Percentiles rank a stretch among this genome's conserved stretches.
Evolutionary conservation across 208 protist species (phyloP).

Genomic region (Trypanosoma vivax): DNA sequence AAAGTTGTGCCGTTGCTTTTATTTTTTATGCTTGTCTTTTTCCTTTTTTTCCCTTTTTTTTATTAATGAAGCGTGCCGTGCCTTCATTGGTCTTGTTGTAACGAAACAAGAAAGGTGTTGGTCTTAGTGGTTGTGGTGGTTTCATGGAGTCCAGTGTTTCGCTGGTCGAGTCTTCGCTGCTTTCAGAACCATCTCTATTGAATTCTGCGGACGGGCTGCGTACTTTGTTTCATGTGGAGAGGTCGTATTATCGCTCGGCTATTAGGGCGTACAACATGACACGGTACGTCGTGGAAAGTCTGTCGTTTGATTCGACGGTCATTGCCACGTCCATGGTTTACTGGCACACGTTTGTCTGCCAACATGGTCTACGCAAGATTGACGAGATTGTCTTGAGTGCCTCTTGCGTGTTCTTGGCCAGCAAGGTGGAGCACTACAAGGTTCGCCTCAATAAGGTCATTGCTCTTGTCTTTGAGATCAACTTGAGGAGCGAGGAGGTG

Average conservation of each 20-base stretch:
- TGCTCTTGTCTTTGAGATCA: slow-evolving; percentile 53
- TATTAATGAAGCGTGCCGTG: slow-evolving; percentile 1
- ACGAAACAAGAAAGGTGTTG: too few relatives aligned
- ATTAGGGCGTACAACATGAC: slow-evolving; percentile 64
- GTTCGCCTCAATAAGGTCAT: slow-evolving; percentile 58
- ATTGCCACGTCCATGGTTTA: slow-evolving; percentile 72
- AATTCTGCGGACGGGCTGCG: background rate
- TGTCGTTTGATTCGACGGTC: slow-evolving; percentile 51
- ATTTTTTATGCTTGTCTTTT: slow-evolving; percentile 1
- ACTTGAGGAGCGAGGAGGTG: slow-evolving; percentile 26
- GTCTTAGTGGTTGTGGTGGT: background rate
- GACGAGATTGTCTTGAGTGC: slow-evolving; percentile 69
- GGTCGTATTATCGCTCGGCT: slow-evolving; percentile 46
- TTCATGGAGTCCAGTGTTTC: background rate
- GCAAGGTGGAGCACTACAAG: slow-evolving; percentile 82
- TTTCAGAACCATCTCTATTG: background rate
- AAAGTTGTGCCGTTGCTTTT: background rate
- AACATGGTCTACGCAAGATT: slow-evolving; percentile 44
- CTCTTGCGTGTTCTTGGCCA: slow-evolving; percentile 76
- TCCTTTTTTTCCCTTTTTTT: slow-evolving; percentile 15
- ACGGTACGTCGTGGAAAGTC: slow-evolving; percentile 47
- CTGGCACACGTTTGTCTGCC: slow-evolving; percentile 74
- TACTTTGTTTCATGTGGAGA: slow-evolving; percentile 11
- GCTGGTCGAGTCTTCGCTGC: slow-evolving; percentile 4
- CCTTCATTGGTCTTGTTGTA: slow-evolving; percentile 12